Base-by-base conservation (phyloP, 1,284 basidiomycete species). In the Pseudozyma thailandica region DNA sequence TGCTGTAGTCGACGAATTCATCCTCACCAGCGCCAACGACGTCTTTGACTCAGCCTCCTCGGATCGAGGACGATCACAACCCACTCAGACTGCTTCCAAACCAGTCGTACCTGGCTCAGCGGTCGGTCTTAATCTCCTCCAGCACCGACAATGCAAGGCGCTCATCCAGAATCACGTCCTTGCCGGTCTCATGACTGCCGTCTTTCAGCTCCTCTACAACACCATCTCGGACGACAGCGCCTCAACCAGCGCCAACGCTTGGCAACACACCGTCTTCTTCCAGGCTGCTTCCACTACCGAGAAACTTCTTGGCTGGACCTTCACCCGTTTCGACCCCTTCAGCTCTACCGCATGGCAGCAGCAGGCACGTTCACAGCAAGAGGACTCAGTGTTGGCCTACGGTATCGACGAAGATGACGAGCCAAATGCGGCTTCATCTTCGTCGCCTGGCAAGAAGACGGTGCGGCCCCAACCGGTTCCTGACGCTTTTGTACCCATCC, bases 71-170 rank as follows among this genome's bases (percentile, higher is more conserved):
- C 68, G 57, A 16, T 30, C 50, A 2, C 56, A 54, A 20, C 28
- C 52, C 18, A 28, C 50, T 20, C 51, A 48, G 15, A 38, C 66
- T 23, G 28, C 47, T 3, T 57, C 52, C 16, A 69, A 73, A 39
- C 51, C 53, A 10, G 63, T 50, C 1, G 57, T 66, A 2, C 56
- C 55, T n/a, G 74, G 66, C 30, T 66, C 63, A 1, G 50, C 57
- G 4, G 65, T 74, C 16, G 78, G 76, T 15, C 72, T 80, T 25
- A 74, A 51, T 15, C 43, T 59, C 21, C 65, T 65, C 15, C 71
- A 73, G 50, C 75, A 75, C 46, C 57, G 68, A 20, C 75, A 75
- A 44, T 80, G 72, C 68, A 78, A 78, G 42, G 51, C 68, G 8
- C 60, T 73, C n/a, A 52, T 72, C 16, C 71, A 76, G 46, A 63